Evolutionary conservation across 768 basidiomycete species (phyloP), one percentile per base, ranked within the genome.

Genomic region (Pleurotus platypus): DNA sequence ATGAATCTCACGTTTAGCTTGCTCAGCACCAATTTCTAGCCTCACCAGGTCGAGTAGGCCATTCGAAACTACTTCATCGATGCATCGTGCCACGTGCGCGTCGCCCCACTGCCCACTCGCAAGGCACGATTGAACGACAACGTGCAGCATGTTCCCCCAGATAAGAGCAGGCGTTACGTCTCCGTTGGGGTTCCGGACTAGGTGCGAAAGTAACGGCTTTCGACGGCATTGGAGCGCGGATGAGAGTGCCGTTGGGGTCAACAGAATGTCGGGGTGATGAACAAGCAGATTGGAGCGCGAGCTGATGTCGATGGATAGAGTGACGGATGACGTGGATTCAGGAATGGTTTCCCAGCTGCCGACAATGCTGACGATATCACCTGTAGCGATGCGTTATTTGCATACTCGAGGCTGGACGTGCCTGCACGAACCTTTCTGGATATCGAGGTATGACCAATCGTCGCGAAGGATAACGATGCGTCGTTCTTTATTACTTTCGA

Each of bases 141-240:
- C 87, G 64, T 99, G 97, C 4, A 97, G 79, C 70, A 98, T 85
- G 63, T 89, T 97, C 38, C 97, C 97, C 85, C 94, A 98, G 0
- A 96, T 77, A 9, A 92, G 76, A 4, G 87, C 77, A 2, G 89
- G 86, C 0, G 86, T 83, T 12, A 73, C 71, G 58, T 87, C 85
- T 5, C 79, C 82, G 0, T 78, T 73, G 0, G 84, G 54, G 39
- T 58, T 80, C 39, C 81, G 84, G 43, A 88, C 70, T 51, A 87
- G 75, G 43, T 76, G 73, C 42, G 83, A 84, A 27, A 99, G 74
- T n/a, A 98, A 76, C 0, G 96, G 92, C 70, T 89, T 92, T 8
- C 97, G 87, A 18, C 83, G 72, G 69, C 97, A 99, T 63, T 87
- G 84, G 1, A 90, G 78, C 0, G 94, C 85, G 55, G 84, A 89